Conservation (phyloP, 768 basidiomycete species). For the Rhodosporidiobolus odoratus region DNA sequence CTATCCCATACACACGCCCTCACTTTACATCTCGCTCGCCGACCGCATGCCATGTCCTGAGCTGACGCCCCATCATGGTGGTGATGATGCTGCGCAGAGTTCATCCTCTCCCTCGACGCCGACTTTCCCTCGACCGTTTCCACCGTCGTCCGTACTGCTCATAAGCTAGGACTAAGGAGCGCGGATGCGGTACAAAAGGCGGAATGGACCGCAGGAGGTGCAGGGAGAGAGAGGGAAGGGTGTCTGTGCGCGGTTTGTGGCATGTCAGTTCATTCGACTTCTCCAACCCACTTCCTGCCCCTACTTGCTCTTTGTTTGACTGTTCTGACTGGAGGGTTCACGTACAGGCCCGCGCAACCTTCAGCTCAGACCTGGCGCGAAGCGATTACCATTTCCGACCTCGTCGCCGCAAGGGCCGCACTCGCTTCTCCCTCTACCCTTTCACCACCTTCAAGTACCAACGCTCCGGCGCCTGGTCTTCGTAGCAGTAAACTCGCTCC, state of each 20-base stretch:
- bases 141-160: constrained; percentile 39
- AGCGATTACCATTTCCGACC: constrained; percentile 30
- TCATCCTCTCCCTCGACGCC: constrained; percentile 32
- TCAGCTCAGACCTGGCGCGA: constrained; percentile 21
- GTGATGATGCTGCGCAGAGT: constrained; percentile 8
- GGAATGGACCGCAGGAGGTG: background rate
- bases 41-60: background rate
- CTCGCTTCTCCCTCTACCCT: background rate
- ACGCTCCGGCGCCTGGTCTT: too few species aligned
- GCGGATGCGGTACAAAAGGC: background rate
- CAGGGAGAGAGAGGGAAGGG: background rate
- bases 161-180: constrained; percentile 37
- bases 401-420: background rate
- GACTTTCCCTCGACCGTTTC: constrained; percentile 41
- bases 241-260: constrained; percentile 23
- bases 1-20: background rate
- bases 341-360: constrained; percentile 23
- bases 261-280: background rate
- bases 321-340: background rate
- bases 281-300: background rate
- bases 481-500: too few species aligned
- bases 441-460: background rate
- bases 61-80: constrained; percentile 3
- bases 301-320: background rate
- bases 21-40: background rate